A percentile compares a stretch with the other conserved stretches of the same genome.
These are phyloP conservation scores for Leishmania amazonensis DNA, from an alignment of 208 protist genomes.

Conservation along the genomic window DNA sequence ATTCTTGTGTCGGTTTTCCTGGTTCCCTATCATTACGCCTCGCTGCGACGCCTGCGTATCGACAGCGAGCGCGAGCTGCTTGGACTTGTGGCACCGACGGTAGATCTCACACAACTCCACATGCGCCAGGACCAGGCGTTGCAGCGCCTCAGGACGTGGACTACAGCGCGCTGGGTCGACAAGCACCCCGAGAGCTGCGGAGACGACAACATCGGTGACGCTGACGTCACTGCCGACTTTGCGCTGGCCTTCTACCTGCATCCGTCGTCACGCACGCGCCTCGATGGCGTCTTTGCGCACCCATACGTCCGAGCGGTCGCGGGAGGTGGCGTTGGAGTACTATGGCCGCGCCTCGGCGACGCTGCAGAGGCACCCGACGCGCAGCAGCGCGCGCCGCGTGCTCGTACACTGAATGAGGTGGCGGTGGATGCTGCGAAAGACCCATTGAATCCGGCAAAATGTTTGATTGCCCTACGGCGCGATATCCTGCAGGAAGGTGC, in stretches of 20 bases:
- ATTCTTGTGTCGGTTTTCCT: slow-evolving; percentile 49
- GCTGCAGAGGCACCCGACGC: background rate
- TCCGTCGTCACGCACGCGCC: slow-evolving; percentile 6
- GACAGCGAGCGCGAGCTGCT: slow-evolving; percentile 17
- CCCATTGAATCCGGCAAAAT: background rate
- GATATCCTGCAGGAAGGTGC: slow-evolving; percentile 8
- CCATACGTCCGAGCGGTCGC: slow-evolving; percentile 13
- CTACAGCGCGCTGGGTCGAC: background rate
- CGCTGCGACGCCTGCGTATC: slow-evolving; percentile 33
- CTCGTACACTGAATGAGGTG: slow-evolving; percentile 14
- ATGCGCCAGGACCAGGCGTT: slow-evolving; percentile 8
- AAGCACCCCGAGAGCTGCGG: background rate
- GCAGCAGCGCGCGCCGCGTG: background rate
- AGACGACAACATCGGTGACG: background rate
- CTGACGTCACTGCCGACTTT: slow-evolving; percentile 14
- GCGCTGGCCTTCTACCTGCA: slow-evolving; percentile 20
- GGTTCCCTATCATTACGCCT: slow-evolving; percentile 42
- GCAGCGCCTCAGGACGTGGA: slow-evolving; percentile 9
- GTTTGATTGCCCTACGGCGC: slow-evolving; percentile 15
- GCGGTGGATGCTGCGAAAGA: background rate
- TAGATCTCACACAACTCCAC: slow-evolving; percentile 8
- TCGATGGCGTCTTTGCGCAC: slow-evolving; percentile 26
- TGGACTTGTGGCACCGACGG: slow-evolving; percentile 14
- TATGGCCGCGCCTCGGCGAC: slow-evolving; percentile 17
- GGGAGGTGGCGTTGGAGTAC: slow-evolving; percentile 15